Evolutionary conservation across 768 basidiomycete genomes (phyloP).

Genomic region (Infundibulicybe gibba): DNA sequence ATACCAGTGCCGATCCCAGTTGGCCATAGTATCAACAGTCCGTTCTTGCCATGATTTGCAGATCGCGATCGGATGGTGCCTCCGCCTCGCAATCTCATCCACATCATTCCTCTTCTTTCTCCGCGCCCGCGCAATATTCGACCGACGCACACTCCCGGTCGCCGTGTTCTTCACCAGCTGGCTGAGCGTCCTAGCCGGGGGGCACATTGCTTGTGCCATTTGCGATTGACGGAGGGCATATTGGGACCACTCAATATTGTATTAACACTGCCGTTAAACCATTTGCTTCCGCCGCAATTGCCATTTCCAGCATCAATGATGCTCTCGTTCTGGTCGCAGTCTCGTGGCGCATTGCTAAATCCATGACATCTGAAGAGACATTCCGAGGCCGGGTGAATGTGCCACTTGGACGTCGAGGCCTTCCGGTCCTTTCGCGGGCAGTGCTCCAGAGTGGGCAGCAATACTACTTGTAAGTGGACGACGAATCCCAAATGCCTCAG

Average conservation of each 20-base stretch:
- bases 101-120: constrained; percentile 28
- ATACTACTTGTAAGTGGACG: no score
- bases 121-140: constrained; percentile 27
- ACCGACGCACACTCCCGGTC: constrained; percentile 12
- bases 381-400: no score
- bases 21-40: constrained; percentile 9
- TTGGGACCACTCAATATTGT: constrained; percentile 30
- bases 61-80: constrained; percentile 15
- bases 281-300: constrained; percentile 17
- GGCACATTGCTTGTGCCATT: constrained; percentile 19
- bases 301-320: constrained; percentile 22
- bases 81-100: constrained; percentile 16
- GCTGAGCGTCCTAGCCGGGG: constrained; percentile 19
- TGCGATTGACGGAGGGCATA: constrained; percentile 13
- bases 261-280: constrained; percentile 16
- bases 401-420: no score
- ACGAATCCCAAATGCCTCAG: no score
- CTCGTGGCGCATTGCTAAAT: constrained; percentile 13
- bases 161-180: constrained; percentile 23
- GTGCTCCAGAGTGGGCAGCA: no score
- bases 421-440: no score
- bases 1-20: background rate
- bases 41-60: constrained; percentile 17
- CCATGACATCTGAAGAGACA: no score
- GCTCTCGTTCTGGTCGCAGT: constrained; percentile 32